Evolutionary conservation across 2,329 filamentous ascomycete species (phyloP), one percentile per base, ranked within the genome.

Genomic region (Colletotrichum coccodes): DNA sequence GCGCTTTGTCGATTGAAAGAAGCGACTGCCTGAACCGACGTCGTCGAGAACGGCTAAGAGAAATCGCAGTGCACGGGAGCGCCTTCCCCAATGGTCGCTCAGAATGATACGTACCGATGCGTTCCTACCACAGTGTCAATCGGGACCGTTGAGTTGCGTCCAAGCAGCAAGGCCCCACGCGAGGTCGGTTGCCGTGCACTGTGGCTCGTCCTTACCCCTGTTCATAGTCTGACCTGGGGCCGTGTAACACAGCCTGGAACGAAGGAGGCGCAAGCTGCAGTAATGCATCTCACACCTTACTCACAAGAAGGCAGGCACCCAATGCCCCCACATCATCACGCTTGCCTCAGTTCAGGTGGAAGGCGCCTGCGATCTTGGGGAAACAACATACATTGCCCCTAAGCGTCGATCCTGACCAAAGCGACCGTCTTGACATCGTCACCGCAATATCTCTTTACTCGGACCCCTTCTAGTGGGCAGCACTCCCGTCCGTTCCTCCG

Each of bases 201-300:
- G 62, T 65, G 32, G 1, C 18, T 26, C 34, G 52, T 32, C 9
- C 28, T 14, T 23, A 42, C 23, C 44, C 34, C 28, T 44, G 36
- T 38, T 23, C 30, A 44, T 38, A 14, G 44, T 38, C 46, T 36
- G 44, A 34, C 18, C 30, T 38, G 46, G n/a, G 23, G 46, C 60
- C 46, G 60, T 59, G 60, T 68, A 53, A 68, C 65, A 53, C 60
- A 53, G 52, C 53, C 65, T 65, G 65, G 60, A 68, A 64, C 65
- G 60, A 54, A 26, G 59, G 64, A 67, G 59, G 64, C 64, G 59
- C 64, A 62, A 66, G 64, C 64, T 62, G 63, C 26, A 50, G 50
- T 4, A 23, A 59, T 42, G 52, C 52, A 59, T 40, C 46, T 32
- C 23, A 38, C 40, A 50, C 21, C 59, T 34, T 23, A 32, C 49